Conservation (phyloP, 495 filamentous ascomycete species). For the Aspergillus asperescens region DNA sequence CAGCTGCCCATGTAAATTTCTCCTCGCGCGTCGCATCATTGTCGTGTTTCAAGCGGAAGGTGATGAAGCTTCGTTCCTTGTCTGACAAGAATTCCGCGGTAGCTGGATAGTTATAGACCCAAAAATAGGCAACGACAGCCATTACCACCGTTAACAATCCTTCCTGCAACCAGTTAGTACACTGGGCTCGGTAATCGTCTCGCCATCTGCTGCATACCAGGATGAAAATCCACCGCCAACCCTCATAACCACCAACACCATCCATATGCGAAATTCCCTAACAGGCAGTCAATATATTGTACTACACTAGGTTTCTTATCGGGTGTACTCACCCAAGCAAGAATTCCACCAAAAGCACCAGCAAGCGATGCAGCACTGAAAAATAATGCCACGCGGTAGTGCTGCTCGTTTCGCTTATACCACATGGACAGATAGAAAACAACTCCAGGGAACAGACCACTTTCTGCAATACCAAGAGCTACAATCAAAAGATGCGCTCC, state of each 20-base stretch:
- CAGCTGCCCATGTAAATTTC: slow-evolving; percentile 59
- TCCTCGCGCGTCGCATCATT: slow-evolving; percentile 59
- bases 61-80: slow-evolving; percentile 56
- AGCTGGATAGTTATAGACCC: slow-evolving; percentile 68
- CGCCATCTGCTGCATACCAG: slow-evolving; percentile 42
- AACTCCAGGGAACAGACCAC: slow-evolving; percentile 66
- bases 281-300: slow-evolving; percentile 1
- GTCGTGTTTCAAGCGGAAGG: slow-evolving; percentile 54
- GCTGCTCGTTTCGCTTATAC: slow-evolving; percentile 68
- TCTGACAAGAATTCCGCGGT: slow-evolving; percentile 63
- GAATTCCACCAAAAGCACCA: slow-evolving; percentile 73
- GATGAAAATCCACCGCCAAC: slow-evolving; percentile 85
- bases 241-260: slow-evolving; percentile 57
- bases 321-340: slow-evolving; percentile 50
- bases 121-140: slow-evolving; percentile 57
- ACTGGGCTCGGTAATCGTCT: neutral
- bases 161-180: slow-evolving; percentile 40
- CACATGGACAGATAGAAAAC: slow-evolving; percentile 84
- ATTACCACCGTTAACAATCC: slow-evolving; percentile 63
- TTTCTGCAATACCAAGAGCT: slow-evolving; percentile 40
- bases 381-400: slow-evolving; percentile 70
- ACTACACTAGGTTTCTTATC: neutral
- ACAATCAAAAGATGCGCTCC: slow-evolving; percentile 13
- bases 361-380: slow-evolving; percentile 69
- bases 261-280: slow-evolving; percentile 54